Evolutionary conservation across 257 asterid species (phyloP).

Genomic region (Sherardia arvensis): DNA sequence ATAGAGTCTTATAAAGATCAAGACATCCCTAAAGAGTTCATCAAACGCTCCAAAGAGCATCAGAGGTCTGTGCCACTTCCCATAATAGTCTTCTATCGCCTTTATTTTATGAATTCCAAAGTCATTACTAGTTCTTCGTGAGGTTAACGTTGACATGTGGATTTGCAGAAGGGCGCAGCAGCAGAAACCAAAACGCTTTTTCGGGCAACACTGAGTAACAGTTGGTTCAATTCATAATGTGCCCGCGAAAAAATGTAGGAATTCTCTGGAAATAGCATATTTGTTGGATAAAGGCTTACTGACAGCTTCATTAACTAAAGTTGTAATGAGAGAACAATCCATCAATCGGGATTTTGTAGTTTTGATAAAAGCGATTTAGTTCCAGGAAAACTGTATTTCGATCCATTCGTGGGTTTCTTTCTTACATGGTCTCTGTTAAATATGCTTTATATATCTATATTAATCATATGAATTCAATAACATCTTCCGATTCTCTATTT

Average conservation of each 20-base stretch:
- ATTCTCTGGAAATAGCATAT: background rate
- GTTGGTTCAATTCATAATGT: background rate
- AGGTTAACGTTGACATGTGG: background rate
- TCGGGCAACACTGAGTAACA: conserved; percentile 35
- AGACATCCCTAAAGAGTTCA: conserved; percentile 80
- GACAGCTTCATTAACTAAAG: background rate
- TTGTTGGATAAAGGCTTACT: background rate
- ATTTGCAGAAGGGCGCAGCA: conserved; percentile 62
- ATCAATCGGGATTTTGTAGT: background rate
- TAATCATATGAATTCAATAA: too few relatives aligned
- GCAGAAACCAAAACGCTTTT: conserved; percentile 40
- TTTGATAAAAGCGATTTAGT: background rate
- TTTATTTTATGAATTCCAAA: background rate
- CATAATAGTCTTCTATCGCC: conserved; percentile 1
- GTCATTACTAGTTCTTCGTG: background rate
- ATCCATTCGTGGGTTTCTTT: background rate
- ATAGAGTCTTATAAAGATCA: conserved; percentile 76
- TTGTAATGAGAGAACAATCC: background rate
- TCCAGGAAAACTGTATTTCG: background rate
- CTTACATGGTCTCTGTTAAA: background rate
- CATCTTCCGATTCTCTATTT: too few relatives aligned
- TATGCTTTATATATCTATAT: background rate
- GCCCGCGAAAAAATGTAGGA: background rate
- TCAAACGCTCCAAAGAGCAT: conserved; percentile 68
- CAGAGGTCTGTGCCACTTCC: conserved; percentile 34